Base-by-base conservation (phyloP, 129 eudicot species). In the Escallonia herrerae region DNA sequence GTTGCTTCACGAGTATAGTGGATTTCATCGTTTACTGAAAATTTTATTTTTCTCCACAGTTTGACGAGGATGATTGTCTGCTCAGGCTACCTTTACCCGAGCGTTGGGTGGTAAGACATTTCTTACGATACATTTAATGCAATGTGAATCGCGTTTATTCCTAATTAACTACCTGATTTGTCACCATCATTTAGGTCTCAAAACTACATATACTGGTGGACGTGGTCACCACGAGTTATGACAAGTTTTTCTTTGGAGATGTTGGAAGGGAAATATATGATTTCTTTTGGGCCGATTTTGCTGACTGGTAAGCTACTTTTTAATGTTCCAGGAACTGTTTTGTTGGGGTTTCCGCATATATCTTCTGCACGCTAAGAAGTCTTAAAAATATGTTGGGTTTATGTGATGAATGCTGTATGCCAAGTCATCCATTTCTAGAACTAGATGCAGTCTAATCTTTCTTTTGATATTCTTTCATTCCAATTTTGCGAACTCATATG, bases 241-340 rank as follows among this genome's bases (percentile, higher is more conserved):
- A 93, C 70, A 93, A 88, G 76, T 89, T 68, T 67, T 93, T 83
- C 86, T 86, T 80, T 71, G 91, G 91, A 67, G 99, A 93, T 74
- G 90, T 93, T 73, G 99, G 84, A 56, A 80, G 99, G 68, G 99
- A 93, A 77, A 60, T 77, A 39, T 94, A 94, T 63, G 96, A 86
- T 72, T 89, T 94, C 90, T 89, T 89, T 62, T 89, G 97, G 99
- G 85, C 90, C 39, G 99, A 93, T 84, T 93, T 88, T 76, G 99
- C 99, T 71, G 96, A 89, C 69, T 93, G 99, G 99, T 93, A 79
- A 74, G 81, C 74, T 68, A n/a, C 10, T n/a, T 15, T 59, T 68
- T 6, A 22, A 44, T 22, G 33, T 22, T 22, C n/a, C 49, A 49
- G 3, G 12, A 49, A 6, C 12, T 4, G 3, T 3, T 4, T 49